These are phyloP conservation scores for Vigna angularis DNA, from an alignment of 306 rosid genomes.

Conservation along the genomic window DNA sequence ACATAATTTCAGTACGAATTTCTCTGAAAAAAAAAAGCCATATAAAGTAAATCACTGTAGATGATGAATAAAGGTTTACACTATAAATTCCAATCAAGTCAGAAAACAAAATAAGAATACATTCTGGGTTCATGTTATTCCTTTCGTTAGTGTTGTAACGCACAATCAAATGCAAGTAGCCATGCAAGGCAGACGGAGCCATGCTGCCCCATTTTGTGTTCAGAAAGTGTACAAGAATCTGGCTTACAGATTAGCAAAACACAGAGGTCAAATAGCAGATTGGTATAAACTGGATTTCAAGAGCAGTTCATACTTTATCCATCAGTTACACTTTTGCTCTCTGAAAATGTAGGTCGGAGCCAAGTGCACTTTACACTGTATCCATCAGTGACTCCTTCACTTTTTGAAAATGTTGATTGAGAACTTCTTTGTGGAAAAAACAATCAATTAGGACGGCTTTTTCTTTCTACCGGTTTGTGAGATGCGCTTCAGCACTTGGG, in stretches of 20 bases:
- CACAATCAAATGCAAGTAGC: constrained; percentile 36
- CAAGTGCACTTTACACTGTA: constrained; percentile 5
- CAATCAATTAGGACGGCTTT: constrained; percentile 61
- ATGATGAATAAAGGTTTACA: constrained; percentile 11
- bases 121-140: background rate
- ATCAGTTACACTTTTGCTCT: constrained; percentile 27
- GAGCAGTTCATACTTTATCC: constrained; percentile 11
- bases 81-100: constrained; percentile 6
- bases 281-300: constrained; percentile 24
- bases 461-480: constrained; percentile 64
- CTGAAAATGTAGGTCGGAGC: constrained; percentile 23
- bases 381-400: constrained; percentile 25
- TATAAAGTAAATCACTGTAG: constrained; percentile 1
- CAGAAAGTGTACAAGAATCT: constrained; percentile 29
- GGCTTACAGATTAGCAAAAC: constrained; percentile 22
- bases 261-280: constrained; percentile 23
- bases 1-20: constrained; percentile 25
- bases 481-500: constrained; percentile 64
- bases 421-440: constrained; percentile 26
- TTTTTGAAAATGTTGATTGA: constrained; percentile 27
- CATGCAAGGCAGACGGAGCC: constrained; percentile 13
- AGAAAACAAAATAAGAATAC: constrained; percentile 29
- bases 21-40: background rate
- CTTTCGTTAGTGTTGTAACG: constrained; percentile 22
- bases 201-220: background rate